These are phyloP conservation scores for Ogataea pini DNA, from an alignment of 805 yeast genomes.

Conservation along the genomic window DNA sequence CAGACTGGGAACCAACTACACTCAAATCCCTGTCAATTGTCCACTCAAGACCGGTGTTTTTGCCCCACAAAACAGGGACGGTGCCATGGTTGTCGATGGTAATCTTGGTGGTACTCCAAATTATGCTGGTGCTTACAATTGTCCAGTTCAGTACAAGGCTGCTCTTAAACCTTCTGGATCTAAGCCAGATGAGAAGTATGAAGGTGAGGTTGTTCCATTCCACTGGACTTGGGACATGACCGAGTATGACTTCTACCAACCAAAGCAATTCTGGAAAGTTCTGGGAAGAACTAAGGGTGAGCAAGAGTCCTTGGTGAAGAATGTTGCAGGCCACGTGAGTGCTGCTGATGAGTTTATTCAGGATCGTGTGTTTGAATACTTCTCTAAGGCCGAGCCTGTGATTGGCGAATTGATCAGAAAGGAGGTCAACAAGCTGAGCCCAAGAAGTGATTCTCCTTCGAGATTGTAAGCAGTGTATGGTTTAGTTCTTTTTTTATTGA, in stretches of 20 bases:
- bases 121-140: conserved; percentile 59
- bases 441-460: conserved; percentile 40
- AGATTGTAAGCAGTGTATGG: conserved; percentile 23
- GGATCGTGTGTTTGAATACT: conserved; percentile 76
- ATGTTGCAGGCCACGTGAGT: conserved; percentile 72
- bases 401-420: conserved; percentile 68
- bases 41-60: conserved; percentile 59
- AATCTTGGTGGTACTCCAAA: conserved; percentile 80
- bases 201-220: conserved; percentile 57
- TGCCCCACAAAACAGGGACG: conserved; percentile 81
- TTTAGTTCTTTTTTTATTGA: background rate
- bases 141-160: conserved; percentile 47
- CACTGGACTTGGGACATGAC: conserved; percentile 69
- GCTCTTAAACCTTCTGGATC: conserved; percentile 36
- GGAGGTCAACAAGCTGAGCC: conserved; percentile 55
- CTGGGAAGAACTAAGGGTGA: conserved; percentile 77
- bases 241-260: conserved; percentile 75
- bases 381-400: conserved; percentile 66
- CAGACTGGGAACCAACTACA: conserved; percentile 74
- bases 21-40: conserved; percentile 87
- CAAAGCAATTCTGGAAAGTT: conserved; percentile 75
- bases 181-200: conserved; percentile 33
- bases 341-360: conserved; percentile 75
- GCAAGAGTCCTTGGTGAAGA: conserved; percentile 80
- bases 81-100: conserved; percentile 67